Evolutionary conservation across 306 rosid species (phyloP), one percentile per base, ranked within the genome.

Genomic region (Acacia confusa): DNA sequence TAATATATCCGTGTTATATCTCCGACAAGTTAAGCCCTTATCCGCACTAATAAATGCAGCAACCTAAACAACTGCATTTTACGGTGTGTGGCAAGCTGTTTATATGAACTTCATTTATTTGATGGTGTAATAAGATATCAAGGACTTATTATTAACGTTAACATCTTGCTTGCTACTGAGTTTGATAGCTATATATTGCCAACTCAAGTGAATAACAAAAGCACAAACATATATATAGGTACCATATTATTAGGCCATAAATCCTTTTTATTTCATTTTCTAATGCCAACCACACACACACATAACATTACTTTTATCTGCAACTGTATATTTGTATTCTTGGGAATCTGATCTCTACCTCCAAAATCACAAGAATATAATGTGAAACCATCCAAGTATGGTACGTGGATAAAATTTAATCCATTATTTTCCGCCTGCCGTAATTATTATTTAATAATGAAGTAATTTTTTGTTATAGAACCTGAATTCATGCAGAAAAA

Each of bases 111-210:
- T 69, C 32, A 45, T 24, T 34, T 76, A 45, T 24, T 34, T 76
- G 55, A 9, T 63, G 7, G 64, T 58, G 64, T 58, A 63, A 7
- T 55, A n/a, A 13, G 38, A 63, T 28, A 53, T 52, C 63, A 41
- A 25, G 79, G 60, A 36, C 53, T 43, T 22, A 36, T 43, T 22
- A 36, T 70, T 61, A 70, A 63, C 11, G 60, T 78, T 65, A 28
- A 61, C 70, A 45, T 63, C 67, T 72, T 14, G 6, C 63, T 81
- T 68, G 30, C 61, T 44, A n/a, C 38, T 44, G 20, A 79, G 84
- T 81, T 88, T 81, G 81, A 80, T 79, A 67, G 78, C 76, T 79
- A 60, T 80, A 9, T 77, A 81, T 79, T 60, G 60, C 86, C 82
- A 80, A 85, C 82, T 76, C 24, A 72, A 65, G 77, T 38, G 36